phyloP scores from a whole-genome alignment of 129 eudicot species.

The Centaurea solstitialis region DNA sequence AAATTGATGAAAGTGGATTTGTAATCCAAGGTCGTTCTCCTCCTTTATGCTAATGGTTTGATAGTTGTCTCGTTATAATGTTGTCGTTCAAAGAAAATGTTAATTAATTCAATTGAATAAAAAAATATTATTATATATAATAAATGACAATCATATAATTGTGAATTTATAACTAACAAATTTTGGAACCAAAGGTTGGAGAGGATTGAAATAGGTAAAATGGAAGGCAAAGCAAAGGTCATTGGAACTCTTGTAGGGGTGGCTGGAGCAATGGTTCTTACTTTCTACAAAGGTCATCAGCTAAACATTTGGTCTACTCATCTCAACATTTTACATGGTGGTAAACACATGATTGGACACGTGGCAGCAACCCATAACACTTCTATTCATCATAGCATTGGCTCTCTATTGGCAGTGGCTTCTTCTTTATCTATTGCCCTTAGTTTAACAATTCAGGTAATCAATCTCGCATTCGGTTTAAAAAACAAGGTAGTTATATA shows the following conservation, averaged over 20 bases:
- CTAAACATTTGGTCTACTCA: constrained; percentile 40
- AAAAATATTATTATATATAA: too few relatives aligned
- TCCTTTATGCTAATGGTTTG: too few relatives aligned
- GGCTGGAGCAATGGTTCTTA: constrained; percentile 74
- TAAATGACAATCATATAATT: too few relatives aligned
- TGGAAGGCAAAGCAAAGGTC: constrained; percentile 62
- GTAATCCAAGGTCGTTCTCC: too few relatives aligned
- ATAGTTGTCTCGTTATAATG: too few relatives aligned
- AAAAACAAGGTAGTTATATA: too few relatives aligned
- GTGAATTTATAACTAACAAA: background rate
- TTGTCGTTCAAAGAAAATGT: too few relatives aligned
- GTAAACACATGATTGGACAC: background rate
- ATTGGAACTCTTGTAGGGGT: constrained; percentile 53
- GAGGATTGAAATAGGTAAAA: constrained; percentile 34
- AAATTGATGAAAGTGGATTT: too few relatives aligned
- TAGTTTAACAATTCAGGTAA: constrained; percentile 34
- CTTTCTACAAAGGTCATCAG: constrained; percentile 54
- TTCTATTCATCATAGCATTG: constrained; percentile 20
- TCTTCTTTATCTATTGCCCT: constrained; percentile 19
- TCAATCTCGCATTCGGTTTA: too few relatives aligned
- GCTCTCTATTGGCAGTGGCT: constrained; percentile 27
- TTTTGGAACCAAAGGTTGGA: constrained; percentile 39
- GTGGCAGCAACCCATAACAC: constrained; percentile 10
- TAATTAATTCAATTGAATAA: too few relatives aligned
- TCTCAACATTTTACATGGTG: constrained; percentile 33